Evolutionary conservation across 148 eudicot genomes (phyloP), one percentile per base, ranked within the genome.

Genomic region (Diospyros kaki): DNA sequence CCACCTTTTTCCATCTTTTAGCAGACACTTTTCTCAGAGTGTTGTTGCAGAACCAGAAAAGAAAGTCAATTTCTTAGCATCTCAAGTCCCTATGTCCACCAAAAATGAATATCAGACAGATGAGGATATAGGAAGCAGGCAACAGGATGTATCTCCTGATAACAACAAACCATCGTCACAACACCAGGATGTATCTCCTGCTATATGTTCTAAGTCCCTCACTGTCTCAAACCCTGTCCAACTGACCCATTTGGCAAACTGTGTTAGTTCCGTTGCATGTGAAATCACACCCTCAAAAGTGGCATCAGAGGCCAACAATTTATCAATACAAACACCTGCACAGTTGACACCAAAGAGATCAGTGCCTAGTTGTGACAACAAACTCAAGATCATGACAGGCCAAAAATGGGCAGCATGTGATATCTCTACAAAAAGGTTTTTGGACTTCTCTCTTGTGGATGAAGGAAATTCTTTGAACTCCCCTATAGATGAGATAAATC

Each of bases 251-350:
- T 15, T 46, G 6, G 64, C 77, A 43, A 28, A 51, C 54, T 67
- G 44, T 74, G 64, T 9, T 43, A 42, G 62, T 60, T 69, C 78
- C 12, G 5, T 15, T 74, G 41, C 42, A 44, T 12, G 68, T 52
- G 79, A 77, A 70, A 83, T 42, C 40, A 86, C 86, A 42, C 89
- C 86, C 42, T n/a, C 75, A 70, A 83, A 86, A 80, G 40, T 59
- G 62, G 55, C 40, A 46, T 11, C 58, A 1, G 80, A 66, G 56
- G 28, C 17, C 58, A 74, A 72, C 43, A 61, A 46, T 40, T 9
- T 83, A 58, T 42, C 17, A 12, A 73, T 83, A 13, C 81, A 78
- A 76, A 86, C 89, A 45, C 89, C 89, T 42, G 81, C 80, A 13
- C 74, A 73, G 53, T 63, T 75, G 60, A 77, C 84, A 53, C 89